Evolutionary conservation across 1,284 basidiomycete genomes (phyloP).

Genomic region (Boletus sp.): DNA sequence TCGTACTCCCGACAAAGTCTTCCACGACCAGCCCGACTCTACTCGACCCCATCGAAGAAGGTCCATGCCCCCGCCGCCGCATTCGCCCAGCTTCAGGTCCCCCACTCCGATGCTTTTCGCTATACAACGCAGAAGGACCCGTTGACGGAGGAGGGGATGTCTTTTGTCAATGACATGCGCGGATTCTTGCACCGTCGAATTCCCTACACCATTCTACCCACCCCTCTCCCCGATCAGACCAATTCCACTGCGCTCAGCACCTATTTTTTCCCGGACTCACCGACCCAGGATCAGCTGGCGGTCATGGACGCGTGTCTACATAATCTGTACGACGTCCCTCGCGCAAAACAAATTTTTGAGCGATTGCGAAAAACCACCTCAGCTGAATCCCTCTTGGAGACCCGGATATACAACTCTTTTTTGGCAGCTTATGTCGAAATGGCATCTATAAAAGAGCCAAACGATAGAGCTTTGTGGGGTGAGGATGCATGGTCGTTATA

Average conservation of each 20-base stretch:
- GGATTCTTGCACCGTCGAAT: constrained; percentile 48
- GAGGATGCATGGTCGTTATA: constrained; percentile 60
- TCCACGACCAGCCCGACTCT: constrained; percentile 64
- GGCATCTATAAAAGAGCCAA: constrained; percentile 47
- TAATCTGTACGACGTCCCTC: constrained; percentile 66
- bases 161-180: constrained; percentile 37
- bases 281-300: constrained; percentile 65
- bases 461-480: constrained; percentile 50
- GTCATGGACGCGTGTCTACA: constrained; percentile 80
- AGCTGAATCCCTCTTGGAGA: constrained; percentile 39
- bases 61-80: constrained; percentile 53
- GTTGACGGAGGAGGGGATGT: constrained; percentile 19
- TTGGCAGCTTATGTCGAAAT: constrained; percentile 62
- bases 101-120: constrained; percentile 40
- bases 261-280: constrained; percentile 62
- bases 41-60: constrained; percentile 58
- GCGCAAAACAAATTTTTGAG: constrained; percentile 68
- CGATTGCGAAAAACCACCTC: constrained; percentile 42
- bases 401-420: constrained; percentile 52
- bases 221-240: constrained; percentile 54
- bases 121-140: constrained; percentile 29
- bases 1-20: constrained; percentile 63
- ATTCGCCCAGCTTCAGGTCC: constrained; percentile 38
- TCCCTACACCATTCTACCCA: constrained; percentile 59
- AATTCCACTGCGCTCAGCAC: constrained; percentile 40